Evolutionary conservation across 257 asterid species (phyloP).

Genomic region (Nicotiana benthamiana): DNA sequence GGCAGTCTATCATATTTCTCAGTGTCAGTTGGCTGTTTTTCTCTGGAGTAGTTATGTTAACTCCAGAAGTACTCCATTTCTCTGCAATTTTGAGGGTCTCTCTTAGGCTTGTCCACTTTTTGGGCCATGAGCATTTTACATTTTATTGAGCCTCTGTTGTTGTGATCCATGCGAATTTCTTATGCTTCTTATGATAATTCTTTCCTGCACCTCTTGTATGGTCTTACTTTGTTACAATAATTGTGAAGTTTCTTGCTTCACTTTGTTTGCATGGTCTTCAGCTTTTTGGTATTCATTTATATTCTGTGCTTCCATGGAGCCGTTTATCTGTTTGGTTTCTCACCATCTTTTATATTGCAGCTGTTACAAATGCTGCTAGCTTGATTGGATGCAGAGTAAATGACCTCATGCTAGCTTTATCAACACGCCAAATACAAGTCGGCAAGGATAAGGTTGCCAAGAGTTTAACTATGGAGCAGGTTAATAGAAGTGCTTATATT

Average conservation of each 20-base stretch:
- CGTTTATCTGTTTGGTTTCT: background rate
- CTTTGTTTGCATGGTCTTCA: background rate
- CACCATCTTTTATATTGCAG: conserved; percentile 30
- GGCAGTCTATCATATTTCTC: background rate
- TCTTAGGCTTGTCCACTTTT: background rate
- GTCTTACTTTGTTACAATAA: background rate
- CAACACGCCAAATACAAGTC: conserved; percentile 58
- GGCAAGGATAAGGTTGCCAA: conserved; percentile 57
- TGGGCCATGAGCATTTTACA: background rate
- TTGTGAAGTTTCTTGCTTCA: background rate
- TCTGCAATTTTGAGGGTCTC: background rate
- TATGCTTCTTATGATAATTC: background rate
- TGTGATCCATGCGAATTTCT: background rate
- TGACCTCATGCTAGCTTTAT: conserved; percentile 65
- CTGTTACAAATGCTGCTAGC: conserved; percentile 63
- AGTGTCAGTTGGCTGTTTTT: background rate
- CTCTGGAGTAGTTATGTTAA: background rate
- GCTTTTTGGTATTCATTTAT: background rate
- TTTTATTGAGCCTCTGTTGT: background rate
- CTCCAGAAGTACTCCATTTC: background rate
- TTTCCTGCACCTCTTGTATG: background rate
- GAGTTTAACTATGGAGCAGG: conserved; percentile 69
- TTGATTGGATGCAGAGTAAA: conserved; percentile 71
- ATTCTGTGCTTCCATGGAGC: background rate
- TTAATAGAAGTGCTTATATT: conserved; percentile 11